phyloP scores from a whole-genome alignment of 1,284 basidiomycete genomes.

The Heterobasidion annosum region DNA sequence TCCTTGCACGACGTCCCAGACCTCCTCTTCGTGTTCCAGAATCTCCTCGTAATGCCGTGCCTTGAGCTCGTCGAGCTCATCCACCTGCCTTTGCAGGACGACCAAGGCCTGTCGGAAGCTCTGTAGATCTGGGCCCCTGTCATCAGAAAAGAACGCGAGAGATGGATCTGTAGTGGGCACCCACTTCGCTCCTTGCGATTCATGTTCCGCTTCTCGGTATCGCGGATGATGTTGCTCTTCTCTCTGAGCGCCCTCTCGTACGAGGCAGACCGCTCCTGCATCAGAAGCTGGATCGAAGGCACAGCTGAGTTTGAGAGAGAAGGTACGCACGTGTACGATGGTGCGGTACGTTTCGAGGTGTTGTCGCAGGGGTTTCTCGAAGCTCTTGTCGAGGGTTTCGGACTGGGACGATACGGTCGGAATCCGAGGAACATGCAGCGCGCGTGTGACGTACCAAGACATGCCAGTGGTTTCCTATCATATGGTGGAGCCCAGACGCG shows the following conservation, averaged over 20 bases:
- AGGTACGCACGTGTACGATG: constrained; percentile 54
- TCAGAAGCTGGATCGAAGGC: not conserved
- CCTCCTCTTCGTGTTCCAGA: constrained; percentile 86
- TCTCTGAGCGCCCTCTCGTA: constrained; percentile 77
- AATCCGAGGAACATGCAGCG: constrained; percentile 3
- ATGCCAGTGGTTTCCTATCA: constrained; percentile 91
- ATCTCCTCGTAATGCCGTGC: constrained; percentile 80
- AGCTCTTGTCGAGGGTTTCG: constrained; percentile 81
- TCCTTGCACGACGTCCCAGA: constrained; percentile 84
- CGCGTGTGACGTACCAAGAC: constrained; percentile 52
- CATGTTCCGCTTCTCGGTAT: constrained; percentile 86
- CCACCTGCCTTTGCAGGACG: constrained; percentile 82
- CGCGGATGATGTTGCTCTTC: constrained; percentile 78
- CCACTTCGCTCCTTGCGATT: constrained; percentile 77
- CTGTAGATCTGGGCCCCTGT: constrained; percentile 55
- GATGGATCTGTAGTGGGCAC: constrained; percentile 17
- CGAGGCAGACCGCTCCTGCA: constrained; percentile 65
- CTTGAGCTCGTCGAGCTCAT: constrained; percentile 79
- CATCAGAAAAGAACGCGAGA: not conserved
- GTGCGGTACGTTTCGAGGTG: constrained; percentile 77
- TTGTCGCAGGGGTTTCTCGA: constrained; percentile 83
- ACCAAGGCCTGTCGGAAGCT: constrained; percentile 79
- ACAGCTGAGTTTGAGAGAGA: constrained; percentile 1
- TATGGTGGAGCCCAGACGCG: constrained; percentile 84
- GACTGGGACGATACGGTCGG: constrained; percentile 33